Base-by-base conservation (phyloP, 108 stramenopile genomes). In the Aurantiochytrium sp. region DNA sequence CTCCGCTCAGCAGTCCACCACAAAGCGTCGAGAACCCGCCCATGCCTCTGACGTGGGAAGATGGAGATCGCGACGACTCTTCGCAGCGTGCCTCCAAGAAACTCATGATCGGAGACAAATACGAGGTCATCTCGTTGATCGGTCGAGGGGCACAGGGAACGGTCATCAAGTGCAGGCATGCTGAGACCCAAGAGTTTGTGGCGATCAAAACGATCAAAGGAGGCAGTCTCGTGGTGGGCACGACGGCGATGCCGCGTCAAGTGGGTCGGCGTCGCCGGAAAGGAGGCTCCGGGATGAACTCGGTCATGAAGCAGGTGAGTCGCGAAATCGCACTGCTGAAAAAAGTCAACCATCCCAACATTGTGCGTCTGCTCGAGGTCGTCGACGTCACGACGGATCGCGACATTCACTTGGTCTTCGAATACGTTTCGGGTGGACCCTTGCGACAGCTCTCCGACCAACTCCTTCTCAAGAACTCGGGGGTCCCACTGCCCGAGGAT, bases 371-470 rank as follows among this genome's bases (percentile, higher is more conserved):
- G 51, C 92, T 99, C 87, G 99, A 99, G 92, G 97, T 98, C 59
- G 98, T 99, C 59, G 76, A 83, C 28, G 51, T 53, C 10, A 53
- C 76, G 19, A 83, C 76, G 1, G 76, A 83, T 23, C 95, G 98
- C 44, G 99, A 99, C 96, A 97, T 98, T 23, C 97, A 98, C 91
- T 95, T 99, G 45, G 96, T 99, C 89, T 99, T 99, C 90, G 99
- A 99, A 92, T 97, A 99, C 91, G 97, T 99, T 89, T 96, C 98
- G 93, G 98, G 98, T 93, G 97, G 97, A 55, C 98, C 99, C 92
- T 98, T 99, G 92, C 99, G 98, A 91, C 94, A 97, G 83, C 93
- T 99, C 87, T 99, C 99, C 90, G 98, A 98, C 6, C 98, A 97
- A 3, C 94, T 99, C 29, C 28, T 83, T 8, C 51, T 83, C 12